Percentiles rank a stretch among this genome's conserved stretches.
phyloP scores from a whole-genome alignment of 2,329 filamentous ascomycete genomes.

The Colletotrichum sp. region DNA sequence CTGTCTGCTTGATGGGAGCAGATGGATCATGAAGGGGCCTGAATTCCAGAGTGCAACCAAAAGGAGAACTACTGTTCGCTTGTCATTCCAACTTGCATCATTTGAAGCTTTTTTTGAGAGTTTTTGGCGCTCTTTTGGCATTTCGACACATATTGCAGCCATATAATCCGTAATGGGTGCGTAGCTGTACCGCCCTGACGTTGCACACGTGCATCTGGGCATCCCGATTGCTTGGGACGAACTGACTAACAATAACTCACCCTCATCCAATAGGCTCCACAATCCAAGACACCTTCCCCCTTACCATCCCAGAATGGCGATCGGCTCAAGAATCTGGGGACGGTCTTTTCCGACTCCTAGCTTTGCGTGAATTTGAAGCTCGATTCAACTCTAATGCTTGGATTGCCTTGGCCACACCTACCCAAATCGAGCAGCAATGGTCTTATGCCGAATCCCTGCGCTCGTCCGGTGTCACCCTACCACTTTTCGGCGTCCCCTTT shows the following conservation, averaged over 20 bases:
- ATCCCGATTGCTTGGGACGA: background rate
- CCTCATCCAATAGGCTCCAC: slow-evolving; percentile 1
- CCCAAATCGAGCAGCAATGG: slow-evolving; percentile 30
- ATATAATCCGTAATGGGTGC: slow-evolving; percentile 12
- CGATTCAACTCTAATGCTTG: slow-evolving; percentile 30
- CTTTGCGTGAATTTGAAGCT: slow-evolving; percentile 27
- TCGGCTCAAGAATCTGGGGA: slow-evolving; percentile 25
- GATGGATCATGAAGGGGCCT: background rate
- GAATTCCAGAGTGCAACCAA: background rate
- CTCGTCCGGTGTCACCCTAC: slow-evolving; percentile 45
- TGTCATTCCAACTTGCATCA: background rate
- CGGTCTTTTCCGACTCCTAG: slow-evolving; percentile 31
- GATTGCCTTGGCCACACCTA: slow-evolving; percentile 33
- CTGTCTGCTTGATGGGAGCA: background rate
- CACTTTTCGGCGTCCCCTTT: slow-evolving; percentile 63
- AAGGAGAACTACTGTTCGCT: background rate
- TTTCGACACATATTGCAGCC: background rate
- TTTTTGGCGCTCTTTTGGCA: background rate
- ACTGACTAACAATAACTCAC: slow-evolving; percentile 1
- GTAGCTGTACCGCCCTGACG: background rate
- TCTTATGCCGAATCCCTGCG: slow-evolving; percentile 46
- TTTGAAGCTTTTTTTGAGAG: background rate
- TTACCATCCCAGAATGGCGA: slow-evolving; percentile 27
- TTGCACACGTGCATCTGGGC: background rate
- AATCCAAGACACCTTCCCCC: slow-evolving; percentile 13